These are phyloP conservation scores for Mycena crocata DNA, from an alignment of 768 basidiomycete genomes.

Conservation along the genomic window DNA sequence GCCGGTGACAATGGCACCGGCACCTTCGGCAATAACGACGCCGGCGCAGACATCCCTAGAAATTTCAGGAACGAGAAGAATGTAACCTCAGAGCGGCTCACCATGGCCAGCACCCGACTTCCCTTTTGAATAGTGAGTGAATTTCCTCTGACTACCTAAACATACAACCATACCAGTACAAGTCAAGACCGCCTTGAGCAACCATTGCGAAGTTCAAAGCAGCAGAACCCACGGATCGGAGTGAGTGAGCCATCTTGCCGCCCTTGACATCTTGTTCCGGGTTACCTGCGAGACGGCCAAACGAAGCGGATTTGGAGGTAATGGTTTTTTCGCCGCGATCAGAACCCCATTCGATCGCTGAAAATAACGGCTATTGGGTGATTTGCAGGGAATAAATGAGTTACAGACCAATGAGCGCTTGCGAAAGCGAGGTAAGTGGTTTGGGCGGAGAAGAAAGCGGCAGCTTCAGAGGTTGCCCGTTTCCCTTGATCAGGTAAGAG, in stretches of 20 bases:
- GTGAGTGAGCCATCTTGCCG: slow-evolving; percentile 87
- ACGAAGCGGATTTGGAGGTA: slow-evolving; percentile 71
- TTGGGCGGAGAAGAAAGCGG: slow-evolving; percentile 72
- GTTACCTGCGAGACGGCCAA: slow-evolving; percentile 81
- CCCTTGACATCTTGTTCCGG: slow-evolving; percentile 68
- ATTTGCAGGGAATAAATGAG: not conserved
- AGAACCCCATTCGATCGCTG: slow-evolving; percentile 91
- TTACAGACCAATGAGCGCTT: slow-evolving; percentile 74
- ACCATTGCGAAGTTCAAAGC: slow-evolving; percentile 87
- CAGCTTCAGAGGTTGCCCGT: slow-evolving; percentile 61
- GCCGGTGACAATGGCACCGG: slow-evolving; percentile 85
- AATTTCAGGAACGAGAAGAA: not conserved
- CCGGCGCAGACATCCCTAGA: slow-evolving; percentile 88
- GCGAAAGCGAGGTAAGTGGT: slow-evolving; percentile 73
- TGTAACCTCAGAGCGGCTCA: not conserved
- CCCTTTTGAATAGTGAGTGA: slow-evolving; percentile 56
- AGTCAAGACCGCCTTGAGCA: slow-evolving; percentile 88
- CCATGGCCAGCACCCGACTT: slow-evolving; percentile 85
- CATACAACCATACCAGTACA: slow-evolving; percentile 71
- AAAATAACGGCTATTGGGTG: slow-evolving; percentile 6
- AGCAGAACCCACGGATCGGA: slow-evolving; percentile 86
- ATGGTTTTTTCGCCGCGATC: slow-evolving; percentile 71
- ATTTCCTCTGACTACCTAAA: not conserved
- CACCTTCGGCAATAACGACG: slow-evolving; percentile 90
- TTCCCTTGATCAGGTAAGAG: slow-evolving; percentile 73